phyloP scores from a whole-genome alignment of 2,329 filamentous ascomycete species.

The Truncatella angustata region DNA sequence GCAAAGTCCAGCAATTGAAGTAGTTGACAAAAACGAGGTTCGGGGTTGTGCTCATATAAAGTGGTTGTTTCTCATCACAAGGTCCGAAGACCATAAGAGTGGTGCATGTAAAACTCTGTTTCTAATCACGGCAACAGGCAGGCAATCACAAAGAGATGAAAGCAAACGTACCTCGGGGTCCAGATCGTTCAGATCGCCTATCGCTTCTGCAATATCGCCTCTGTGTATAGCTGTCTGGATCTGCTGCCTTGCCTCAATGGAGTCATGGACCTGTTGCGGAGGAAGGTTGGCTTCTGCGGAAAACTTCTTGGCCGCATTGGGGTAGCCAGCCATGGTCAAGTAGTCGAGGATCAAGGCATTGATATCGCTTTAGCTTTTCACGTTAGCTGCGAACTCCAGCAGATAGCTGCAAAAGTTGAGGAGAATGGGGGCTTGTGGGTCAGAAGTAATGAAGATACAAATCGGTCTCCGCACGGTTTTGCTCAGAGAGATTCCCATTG shows the following conservation, averaged over 20 bases:
- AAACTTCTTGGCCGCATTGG: slow-evolving; percentile 88
- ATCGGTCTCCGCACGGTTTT: slow-evolving; percentile 83
- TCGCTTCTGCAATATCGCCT: slow-evolving; percentile 82
- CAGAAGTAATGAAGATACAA: slow-evolving; percentile 39
- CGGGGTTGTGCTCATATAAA: slow-evolving; percentile 62
- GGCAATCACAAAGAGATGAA: background rate
- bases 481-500: slow-evolving; percentile 99
- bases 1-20: background rate
- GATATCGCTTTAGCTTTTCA: slow-evolving; percentile 69
- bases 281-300: slow-evolving; percentile 88
- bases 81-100: slow-evolving; percentile 88
- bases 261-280: slow-evolving; percentile 67
- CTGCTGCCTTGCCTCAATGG: slow-evolving; percentile 74
- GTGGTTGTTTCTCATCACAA: slow-evolving; percentile 87
- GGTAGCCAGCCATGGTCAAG: slow-evolving; percentile 92
- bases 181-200: slow-evolving; percentile 83
- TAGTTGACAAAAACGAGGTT: background rate
- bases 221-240: slow-evolving; percentile 83
- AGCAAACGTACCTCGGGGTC: slow-evolving; percentile 76
- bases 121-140: slow-evolving; percentile 79
- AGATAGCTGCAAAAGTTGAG: slow-evolving; percentile 11
- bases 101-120: slow-evolving; percentile 93
- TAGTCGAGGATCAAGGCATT: slow-evolving; percentile 96
- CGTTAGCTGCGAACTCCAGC: slow-evolving; percentile 6
- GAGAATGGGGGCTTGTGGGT: slow-evolving; percentile 14